Percentiles rank a stretch among this genome's conserved stretches.
Conservation (phyloP, 306 rosid genomes). For the Mimosa bimucronata region DNA sequence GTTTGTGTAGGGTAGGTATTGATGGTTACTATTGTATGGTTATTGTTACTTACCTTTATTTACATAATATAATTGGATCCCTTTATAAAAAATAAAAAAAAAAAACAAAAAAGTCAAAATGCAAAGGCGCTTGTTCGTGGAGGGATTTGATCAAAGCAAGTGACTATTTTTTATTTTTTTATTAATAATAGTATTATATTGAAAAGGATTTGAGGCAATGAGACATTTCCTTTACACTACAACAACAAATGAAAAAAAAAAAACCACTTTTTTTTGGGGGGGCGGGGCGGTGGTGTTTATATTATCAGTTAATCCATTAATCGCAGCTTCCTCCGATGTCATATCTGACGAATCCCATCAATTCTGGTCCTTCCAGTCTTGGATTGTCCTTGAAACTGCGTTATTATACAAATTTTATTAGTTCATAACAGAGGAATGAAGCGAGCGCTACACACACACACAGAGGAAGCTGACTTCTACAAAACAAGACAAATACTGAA, state of each 20-base stretch:
- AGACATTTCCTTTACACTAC: constrained; percentile 24
- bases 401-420: neutral
- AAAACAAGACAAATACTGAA: neutral
- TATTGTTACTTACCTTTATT: no score
- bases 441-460: no score
- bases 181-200: no score
- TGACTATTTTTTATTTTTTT: no score
- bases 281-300: neutral
- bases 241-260: neutral
- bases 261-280: no score
- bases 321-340: constrained; percentile 73
- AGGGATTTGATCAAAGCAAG: neutral
- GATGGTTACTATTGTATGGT: no score
- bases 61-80: no score
- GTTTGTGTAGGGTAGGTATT: no score
- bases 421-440: neutral
- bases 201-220: constrained; percentile 16
- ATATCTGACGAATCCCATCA: constrained; percentile 92
- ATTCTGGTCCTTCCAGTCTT: constrained; percentile 80
- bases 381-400: constrained; percentile 87
- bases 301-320: constrained; percentile 29
- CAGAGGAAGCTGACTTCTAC: constrained; percentile 13
- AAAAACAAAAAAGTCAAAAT: no score
- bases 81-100: no score
- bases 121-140: neutral